Percentiles rank a stretch among this genome's conserved stretches.
Conservation (phyloP, 306 rosid species). For the Castanea sativa region DNA sequence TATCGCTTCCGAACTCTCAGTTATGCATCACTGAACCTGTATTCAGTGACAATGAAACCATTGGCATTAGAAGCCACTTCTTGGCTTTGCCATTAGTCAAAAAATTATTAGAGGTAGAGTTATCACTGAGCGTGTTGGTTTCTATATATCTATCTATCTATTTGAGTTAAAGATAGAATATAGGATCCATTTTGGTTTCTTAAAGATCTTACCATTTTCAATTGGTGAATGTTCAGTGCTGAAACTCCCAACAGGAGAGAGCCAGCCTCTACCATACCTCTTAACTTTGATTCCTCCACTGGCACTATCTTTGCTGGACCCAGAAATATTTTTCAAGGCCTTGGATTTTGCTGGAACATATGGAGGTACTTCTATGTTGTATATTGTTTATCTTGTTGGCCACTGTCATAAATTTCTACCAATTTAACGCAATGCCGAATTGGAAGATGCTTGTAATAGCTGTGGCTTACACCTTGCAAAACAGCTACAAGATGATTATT, state of each 20-base stretch:
- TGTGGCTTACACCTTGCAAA: not conserved
- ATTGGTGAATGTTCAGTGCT: constrained; percentile 48
- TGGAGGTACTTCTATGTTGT: constrained; percentile 49
- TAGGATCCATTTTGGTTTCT: not conserved
- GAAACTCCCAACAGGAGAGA: constrained; percentile 54
- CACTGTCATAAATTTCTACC: not conserved
- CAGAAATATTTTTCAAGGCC: constrained; percentile 71
- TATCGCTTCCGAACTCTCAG: not conserved
- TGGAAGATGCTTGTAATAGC: not conserved
- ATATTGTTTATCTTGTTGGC: not conserved
- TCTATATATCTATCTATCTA: no score
- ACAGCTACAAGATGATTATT: not conserved
- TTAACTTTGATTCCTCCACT: constrained; percentile 65
- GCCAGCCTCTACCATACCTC: constrained; percentile 53
- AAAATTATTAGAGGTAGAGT: not conserved
- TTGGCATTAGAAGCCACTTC: not conserved
- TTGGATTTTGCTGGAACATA: constrained; percentile 77
- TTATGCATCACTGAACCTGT: constrained; percentile 8
- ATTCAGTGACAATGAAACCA: not conserved
- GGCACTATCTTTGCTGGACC: constrained; percentile 55
- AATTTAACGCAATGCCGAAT: not conserved
- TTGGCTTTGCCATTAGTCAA: not conserved
- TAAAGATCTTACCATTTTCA: not conserved
- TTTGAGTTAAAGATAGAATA: no score
- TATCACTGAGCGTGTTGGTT: no score